phyloP scores from a whole-genome alignment of 192 early-diverging fungal genomes.

The Entomortierella chlamydospora region DNA sequence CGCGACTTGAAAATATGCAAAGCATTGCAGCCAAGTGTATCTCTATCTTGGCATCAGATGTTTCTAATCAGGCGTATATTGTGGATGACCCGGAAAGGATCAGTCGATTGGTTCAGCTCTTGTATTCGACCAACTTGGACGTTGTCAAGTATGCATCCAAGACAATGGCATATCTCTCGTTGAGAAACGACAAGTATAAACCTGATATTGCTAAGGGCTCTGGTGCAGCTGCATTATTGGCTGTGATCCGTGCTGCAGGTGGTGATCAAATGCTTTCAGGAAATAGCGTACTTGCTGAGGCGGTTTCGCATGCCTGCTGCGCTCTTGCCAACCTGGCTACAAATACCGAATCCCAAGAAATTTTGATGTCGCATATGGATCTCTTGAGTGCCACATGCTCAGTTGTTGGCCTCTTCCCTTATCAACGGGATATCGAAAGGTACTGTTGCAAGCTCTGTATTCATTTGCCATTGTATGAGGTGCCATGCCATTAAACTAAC shows the following conservation, averaged over 20 bases:
- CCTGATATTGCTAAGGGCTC: constrained; percentile 21
- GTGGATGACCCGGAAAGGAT: constrained; percentile 58
- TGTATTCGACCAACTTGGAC: constrained; percentile 56
- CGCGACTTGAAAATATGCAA: constrained; percentile 50
- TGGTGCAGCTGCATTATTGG: constrained; percentile 16
- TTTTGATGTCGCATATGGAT: constrained; percentile 62
- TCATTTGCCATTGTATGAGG: background rate
- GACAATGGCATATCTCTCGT: constrained; percentile 65
- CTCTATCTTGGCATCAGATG: constrained; percentile 52
- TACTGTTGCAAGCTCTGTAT: too few species aligned
- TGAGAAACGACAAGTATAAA: constrained; percentile 62
- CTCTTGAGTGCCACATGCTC: constrained; percentile 59
- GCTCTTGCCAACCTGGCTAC: constrained; percentile 71
- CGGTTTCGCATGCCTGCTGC: constrained; percentile 66
- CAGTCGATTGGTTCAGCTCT: constrained; percentile 50
- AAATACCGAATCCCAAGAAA: constrained; percentile 60
- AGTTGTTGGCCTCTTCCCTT: constrained; percentile 51
- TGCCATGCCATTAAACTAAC: too few species aligned
- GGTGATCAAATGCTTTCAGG: constrained; percentile 2
- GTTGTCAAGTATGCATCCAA: constrained; percentile 68
- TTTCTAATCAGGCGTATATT: constrained; percentile 62
- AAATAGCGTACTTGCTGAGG: constrained; percentile 25
- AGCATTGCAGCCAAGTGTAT: constrained; percentile 59
- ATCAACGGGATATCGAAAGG: constrained; percentile 64
- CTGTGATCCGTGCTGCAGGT: constrained; percentile 6